Percentiles rank a stretch among this genome's conserved stretches.
Evolutionary conservation across 139 green algal genomes (phyloP).

Genomic region (Dunaliella primolecta): DNA sequence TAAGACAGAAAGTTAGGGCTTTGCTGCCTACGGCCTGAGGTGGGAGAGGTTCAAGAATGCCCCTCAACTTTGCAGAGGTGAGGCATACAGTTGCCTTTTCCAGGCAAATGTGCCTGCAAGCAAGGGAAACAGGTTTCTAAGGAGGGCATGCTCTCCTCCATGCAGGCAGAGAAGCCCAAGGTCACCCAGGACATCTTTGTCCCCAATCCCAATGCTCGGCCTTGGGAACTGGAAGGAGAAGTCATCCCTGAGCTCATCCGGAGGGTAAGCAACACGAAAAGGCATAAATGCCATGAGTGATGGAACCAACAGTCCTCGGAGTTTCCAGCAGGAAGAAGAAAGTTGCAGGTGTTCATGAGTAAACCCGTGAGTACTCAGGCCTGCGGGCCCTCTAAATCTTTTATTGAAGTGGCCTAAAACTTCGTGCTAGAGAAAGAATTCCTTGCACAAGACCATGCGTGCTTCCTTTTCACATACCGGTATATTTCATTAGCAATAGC

Average conservation of each 20-base stretch:
- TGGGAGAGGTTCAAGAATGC: too few species aligned
- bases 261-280: conserved; percentile 6
- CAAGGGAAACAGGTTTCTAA: not conserved
- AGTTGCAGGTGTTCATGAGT: not conserved
- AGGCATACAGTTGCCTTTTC: not conserved
- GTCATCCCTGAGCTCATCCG: conserved; percentile 29
- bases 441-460: too few species aligned
- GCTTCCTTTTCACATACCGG: too few species aligned
- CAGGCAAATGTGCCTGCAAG: too few species aligned
- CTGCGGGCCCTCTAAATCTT: too few species aligned
- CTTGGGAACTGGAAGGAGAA: conserved; percentile 24
- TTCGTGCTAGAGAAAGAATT: too few species aligned
- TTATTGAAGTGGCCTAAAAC: too few species aligned
- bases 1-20: not conserved
- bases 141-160: not conserved
- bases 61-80: conserved; percentile 30
- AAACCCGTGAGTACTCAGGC: not conserved
- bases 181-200: conserved; percentile 25
- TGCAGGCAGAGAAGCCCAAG: conserved; percentile 16
- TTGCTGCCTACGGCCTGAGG: too few species aligned
- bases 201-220: conserved; percentile 19
- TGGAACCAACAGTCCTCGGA: not conserved
- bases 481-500: too few species aligned
- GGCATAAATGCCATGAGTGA: too few species aligned
- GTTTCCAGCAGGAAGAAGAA: not conserved